Percentiles rank a stretch among this genome's conserved stretches.
These are phyloP conservation scores for Cadophora gregata DNA, from an alignment of 2,329 filamentous ascomycete species.

Conservation along the genomic window DNA sequence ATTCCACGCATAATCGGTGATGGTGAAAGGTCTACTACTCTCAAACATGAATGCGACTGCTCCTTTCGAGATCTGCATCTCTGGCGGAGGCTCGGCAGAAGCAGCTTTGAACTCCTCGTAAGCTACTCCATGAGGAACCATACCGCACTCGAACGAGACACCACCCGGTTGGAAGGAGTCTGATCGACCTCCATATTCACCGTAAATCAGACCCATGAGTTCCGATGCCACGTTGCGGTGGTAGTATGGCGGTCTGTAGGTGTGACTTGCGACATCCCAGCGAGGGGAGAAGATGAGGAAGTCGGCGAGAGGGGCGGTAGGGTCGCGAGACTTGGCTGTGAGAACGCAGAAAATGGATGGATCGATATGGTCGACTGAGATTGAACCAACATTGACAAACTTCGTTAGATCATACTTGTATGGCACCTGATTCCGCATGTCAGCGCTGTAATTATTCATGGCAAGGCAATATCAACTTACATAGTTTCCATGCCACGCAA, in stretches of 20 bases:
- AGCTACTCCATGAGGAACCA: constrained; percentile 57
- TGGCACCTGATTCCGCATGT: constrained; percentile 49
- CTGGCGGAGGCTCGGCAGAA: constrained; percentile 53
- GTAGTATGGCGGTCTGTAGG: constrained; percentile 65
- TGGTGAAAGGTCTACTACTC: constrained; percentile 58
- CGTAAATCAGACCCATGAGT: constrained; percentile 52
- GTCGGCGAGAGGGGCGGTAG: constrained; percentile 64
- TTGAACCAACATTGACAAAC: constrained; percentile 63
- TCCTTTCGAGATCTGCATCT: constrained; percentile 53
- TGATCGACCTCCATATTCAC: constrained; percentile 65
- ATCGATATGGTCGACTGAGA: constrained; percentile 69
- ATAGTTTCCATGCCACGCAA: constrained; percentile 76
- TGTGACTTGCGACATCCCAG: constrained; percentile 67
- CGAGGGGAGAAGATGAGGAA: constrained; percentile 72
- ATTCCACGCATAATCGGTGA: constrained; percentile 60
- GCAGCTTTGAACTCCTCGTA: constrained; percentile 54
- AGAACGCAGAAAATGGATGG: constrained; percentile 71
- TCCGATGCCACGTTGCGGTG: constrained; percentile 59
- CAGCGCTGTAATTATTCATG: too few species aligned
- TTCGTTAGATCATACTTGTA: constrained; percentile 78
- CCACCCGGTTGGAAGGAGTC: constrained; percentile 62
- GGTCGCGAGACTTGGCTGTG: constrained; percentile 61
- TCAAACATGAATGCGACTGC: constrained; percentile 59
- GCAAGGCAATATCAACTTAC: constrained; percentile 14
- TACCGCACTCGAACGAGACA: constrained; percentile 49